A percentile compares a stretch with the other conserved stretches of the same genome.
Evolutionary conservation across 2,329 filamentous ascomycete genomes (phyloP).

Genomic region (Aspergillus pseudoviridinutans): DNA sequence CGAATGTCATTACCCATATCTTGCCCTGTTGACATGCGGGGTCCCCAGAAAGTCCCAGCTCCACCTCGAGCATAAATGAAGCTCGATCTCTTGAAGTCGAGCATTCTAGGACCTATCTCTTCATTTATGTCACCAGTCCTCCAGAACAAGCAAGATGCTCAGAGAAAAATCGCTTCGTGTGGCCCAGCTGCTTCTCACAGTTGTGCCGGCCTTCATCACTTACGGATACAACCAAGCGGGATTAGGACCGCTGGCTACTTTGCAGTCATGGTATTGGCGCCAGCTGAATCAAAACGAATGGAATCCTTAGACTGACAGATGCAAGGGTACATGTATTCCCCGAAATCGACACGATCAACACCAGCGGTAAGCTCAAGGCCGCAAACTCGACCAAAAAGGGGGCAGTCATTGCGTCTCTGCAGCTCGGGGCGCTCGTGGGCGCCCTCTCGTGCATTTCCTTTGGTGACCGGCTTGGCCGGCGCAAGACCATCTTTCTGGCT

Average conservation of each 20-base stretch:
- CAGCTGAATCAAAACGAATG: too few species aligned
- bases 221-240: conserved; percentile 53
- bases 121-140: too few species aligned
- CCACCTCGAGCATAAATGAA: too few species aligned
- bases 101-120: too few species aligned
- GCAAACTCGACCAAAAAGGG: conserved; percentile 44
- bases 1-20: too few species aligned
- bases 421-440: conserved; percentile 46
- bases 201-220: conserved; percentile 40
- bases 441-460: conserved; percentile 44
- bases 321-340: conserved; percentile 38
- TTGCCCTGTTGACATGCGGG: too few species aligned
- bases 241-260: conserved; percentile 45
- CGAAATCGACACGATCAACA: conserved; percentile 46
- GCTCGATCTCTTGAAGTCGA: too few species aligned
- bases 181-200: conserved; percentile 17
- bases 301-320: too few species aligned
- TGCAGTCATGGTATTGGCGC: conserved; percentile 12
- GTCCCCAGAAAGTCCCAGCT: too few species aligned
- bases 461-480: conserved; percentile 45
- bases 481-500: conserved; percentile 42
- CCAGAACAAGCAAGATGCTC: background rate
- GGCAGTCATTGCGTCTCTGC: conserved; percentile 27
- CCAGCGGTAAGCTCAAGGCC: conserved; percentile 39
- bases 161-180: conserved; percentile 6